Conservation (phyloP, 495 filamentous ascomycete genomes). For the Jackrogersella multiformis region DNA sequence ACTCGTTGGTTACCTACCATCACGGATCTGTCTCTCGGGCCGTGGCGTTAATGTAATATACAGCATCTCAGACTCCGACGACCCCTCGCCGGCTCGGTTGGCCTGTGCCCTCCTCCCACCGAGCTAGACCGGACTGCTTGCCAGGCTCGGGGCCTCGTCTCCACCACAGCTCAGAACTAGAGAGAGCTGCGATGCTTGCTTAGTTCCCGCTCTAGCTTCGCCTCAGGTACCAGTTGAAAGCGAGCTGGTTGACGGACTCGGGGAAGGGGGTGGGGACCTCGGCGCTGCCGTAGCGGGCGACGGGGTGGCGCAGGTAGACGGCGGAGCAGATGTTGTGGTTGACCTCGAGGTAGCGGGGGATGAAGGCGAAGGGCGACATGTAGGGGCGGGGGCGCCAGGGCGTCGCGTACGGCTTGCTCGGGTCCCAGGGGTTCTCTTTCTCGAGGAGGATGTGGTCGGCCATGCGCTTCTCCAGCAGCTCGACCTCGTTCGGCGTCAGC, state of each 20-base stretch:
- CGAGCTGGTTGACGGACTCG: slow-evolving; percentile 69
- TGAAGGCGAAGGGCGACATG: slow-evolving; percentile 92
- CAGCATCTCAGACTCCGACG: background rate
- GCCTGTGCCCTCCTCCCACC: too few relatives aligned
- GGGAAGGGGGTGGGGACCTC: slow-evolving; percentile 92
- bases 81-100: background rate
- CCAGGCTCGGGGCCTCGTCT: too few relatives aligned
- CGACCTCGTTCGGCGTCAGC: slow-evolving; percentile 48
- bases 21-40: background rate
- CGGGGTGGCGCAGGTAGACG: slow-evolving; percentile 94
- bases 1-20: background rate
- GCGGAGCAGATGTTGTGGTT: slow-evolving; percentile 95
- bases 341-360: slow-evolving; percentile 94
- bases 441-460: slow-evolving; percentile 45
- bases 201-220: slow-evolving; percentile 68
- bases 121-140: background rate
- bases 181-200: too few relatives aligned
- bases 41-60: slow-evolving; percentile 2
- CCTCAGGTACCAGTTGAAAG: slow-evolving; percentile 93
- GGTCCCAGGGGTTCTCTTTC: slow-evolving; percentile 76
- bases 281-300: slow-evolving; percentile 83
- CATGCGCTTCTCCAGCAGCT: slow-evolving; percentile 47
- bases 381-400: slow-evolving; percentile 90
- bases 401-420: slow-evolving; percentile 83
- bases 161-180: background rate